Evolutionary conservation across 1,284 basidiomycete species (phyloP).

Genomic region (Paramarasmius palmivorus): DNA sequence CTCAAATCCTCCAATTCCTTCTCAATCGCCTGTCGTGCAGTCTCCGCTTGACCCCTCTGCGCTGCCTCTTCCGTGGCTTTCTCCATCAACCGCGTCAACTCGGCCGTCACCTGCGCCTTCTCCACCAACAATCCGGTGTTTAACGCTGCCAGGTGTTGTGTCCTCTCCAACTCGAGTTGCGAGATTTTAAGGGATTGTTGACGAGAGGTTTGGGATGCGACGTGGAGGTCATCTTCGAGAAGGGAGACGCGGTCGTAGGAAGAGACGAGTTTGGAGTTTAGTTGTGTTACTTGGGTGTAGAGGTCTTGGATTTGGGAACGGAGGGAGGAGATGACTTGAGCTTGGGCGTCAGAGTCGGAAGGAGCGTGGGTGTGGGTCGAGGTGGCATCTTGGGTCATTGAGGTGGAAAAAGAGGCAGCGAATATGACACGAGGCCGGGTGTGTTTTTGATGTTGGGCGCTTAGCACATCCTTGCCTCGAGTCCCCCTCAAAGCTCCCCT

Average conservation of each 20-base stretch:
- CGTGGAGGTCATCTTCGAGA: slow-evolving; percentile 89
- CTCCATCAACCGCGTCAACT: slow-evolving; percentile 94
- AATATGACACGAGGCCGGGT: too few relatives aligned
- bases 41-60: slow-evolving; percentile 87
- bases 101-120: slow-evolving; percentile 85
- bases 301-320: slow-evolving; percentile 84
- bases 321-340: slow-evolving; percentile 76
- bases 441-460: too few relatives aligned
- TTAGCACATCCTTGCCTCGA: too few relatives aligned
- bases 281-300: slow-evolving; percentile 85
- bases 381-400: too few relatives aligned
- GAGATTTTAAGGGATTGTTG: slow-evolving; percentile 62
- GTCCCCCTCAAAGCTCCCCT: too few relatives aligned
- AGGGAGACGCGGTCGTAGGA: slow-evolving; percentile 92
- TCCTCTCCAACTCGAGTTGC: slow-evolving; percentile 73
- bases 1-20: slow-evolving; percentile 93
- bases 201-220: slow-evolving; percentile 58
- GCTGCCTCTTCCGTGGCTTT: slow-evolving; percentile 93
- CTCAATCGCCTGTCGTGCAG: slow-evolving; percentile 80
- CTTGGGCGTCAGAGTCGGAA: slow-evolving; percentile 59
- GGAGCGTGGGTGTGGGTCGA: too few relatives aligned
- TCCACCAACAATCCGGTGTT: slow-evolving; percentile 93
- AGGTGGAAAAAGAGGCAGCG: too few relatives aligned
- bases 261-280: slow-evolving; percentile 90
- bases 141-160: slow-evolving; percentile 76